Evolutionary conservation across 2,329 filamentous ascomycete species (phyloP).

Genomic region (Ophidiomyces ophidiicola): DNA sequence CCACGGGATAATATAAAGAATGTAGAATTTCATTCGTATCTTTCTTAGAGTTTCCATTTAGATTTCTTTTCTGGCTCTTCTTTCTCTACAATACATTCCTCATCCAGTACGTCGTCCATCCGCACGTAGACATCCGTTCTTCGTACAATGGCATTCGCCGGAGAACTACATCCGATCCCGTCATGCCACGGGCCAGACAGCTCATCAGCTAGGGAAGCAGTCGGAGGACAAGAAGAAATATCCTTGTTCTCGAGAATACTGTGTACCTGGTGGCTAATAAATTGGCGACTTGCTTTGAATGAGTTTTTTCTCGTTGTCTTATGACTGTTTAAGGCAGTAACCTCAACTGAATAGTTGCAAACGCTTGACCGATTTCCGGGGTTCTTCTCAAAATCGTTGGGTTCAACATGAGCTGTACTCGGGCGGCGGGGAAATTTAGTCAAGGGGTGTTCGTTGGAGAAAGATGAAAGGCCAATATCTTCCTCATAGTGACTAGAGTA

Average conservation of each 20-base stretch:
- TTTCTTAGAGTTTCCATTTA: constrained; percentile 6
- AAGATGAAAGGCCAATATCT: not conserved
- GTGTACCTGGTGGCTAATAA: no score
- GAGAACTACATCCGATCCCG: not conserved
- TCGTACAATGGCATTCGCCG: constrained; percentile 12
- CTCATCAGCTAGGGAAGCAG: not conserved
- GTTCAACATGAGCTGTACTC: not conserved
- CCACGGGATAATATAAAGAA: not conserved
- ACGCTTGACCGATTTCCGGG: not conserved
- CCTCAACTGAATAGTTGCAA: constrained; percentile 15
- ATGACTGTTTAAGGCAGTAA: constrained; percentile 8
- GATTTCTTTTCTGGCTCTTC: constrained; percentile 2
- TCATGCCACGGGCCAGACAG: not conserved
- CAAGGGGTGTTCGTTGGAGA: not conserved
- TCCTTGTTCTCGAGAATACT: not conserved
- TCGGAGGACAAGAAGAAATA: not conserved
- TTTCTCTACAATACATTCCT: not conserved
- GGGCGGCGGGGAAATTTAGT: not conserved
- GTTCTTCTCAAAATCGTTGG: constrained; percentile 4
- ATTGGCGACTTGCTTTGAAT: not conserved
- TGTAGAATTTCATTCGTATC: not conserved
- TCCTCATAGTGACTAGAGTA: not conserved
- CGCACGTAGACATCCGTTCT: constrained; percentile 17
- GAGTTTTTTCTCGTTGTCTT: constrained; percentile 1
- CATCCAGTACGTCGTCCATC: constrained; percentile 9